phyloP scores from a whole-genome alignment of 495 filamentous ascomycete genomes.

The Aspergillus avenaceus region DNA sequence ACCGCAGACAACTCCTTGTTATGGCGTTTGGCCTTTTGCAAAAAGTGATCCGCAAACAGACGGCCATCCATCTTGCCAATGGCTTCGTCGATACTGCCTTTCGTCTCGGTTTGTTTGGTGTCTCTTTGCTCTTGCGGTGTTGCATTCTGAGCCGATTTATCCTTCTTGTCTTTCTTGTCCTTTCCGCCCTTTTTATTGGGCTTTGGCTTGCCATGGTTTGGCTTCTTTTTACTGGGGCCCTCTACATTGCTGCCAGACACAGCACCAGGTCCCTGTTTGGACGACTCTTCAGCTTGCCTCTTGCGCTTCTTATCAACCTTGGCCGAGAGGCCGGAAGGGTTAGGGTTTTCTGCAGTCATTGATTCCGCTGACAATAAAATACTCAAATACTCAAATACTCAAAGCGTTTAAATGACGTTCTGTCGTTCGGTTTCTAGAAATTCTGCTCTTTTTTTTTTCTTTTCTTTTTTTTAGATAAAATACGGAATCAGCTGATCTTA shows the following conservation, averaged over 20 bases:
- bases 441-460: conserved; percentile 11
- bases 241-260: conserved; percentile 20
- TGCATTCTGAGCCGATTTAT: conserved; percentile 46
- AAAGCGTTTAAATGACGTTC: too few relatives aligned
- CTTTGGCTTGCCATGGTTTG: conserved; percentile 43
- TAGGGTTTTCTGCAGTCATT: conserved; percentile 15
- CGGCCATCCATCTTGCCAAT: conserved; percentile 77
- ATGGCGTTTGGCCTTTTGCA: conserved; percentile 72
- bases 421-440: too few relatives aligned
- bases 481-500: conserved; percentile 17
- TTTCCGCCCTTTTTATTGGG: conserved; percentile 47
- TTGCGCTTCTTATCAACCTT: conserved; percentile 51
- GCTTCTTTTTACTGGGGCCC: conserved; percentile 37
- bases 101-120: conserved; percentile 53
- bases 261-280: conserved; percentile 27
- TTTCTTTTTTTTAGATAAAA: too few relatives aligned
- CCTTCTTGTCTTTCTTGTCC: conserved; percentile 40
- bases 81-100: conserved; percentile 68
- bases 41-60: conserved; percentile 81
- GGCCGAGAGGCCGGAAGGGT: conserved; percentile 24
- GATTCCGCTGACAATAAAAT: background rate
- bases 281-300: conserved; percentile 44
- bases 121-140: conserved; percentile 46
- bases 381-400: too few relatives aligned
- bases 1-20: conserved; percentile 73